Conservation (phyloP, 768 basidiomycete genomes). For the Trametes punicea region DNA sequence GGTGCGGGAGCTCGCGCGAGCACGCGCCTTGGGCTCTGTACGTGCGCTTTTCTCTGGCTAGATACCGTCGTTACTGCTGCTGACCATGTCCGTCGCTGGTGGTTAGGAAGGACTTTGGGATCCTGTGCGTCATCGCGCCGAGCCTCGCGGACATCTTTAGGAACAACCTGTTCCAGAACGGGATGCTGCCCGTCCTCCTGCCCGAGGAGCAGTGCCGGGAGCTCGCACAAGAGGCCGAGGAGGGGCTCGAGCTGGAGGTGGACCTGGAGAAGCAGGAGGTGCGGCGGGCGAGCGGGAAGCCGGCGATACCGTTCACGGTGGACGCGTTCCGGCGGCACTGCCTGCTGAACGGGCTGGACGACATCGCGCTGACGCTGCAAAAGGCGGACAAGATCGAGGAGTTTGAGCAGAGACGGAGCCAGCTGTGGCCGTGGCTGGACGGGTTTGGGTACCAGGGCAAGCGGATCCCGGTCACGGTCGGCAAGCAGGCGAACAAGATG, state of each 20-base stretch:
- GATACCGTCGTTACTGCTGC: background rate
- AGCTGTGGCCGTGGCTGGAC: constrained; percentile 93
- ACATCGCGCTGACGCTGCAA: constrained; percentile 92
- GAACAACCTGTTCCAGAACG: constrained; percentile 64
- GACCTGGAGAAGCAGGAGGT: constrained; percentile 60
- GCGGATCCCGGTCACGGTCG: constrained; percentile 57
- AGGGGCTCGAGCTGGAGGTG: constrained; percentile 51
- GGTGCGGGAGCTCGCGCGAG: constrained; percentile 60
- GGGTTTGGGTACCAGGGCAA: constrained; percentile 87
- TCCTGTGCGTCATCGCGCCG: constrained; percentile 56
- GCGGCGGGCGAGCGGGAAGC: constrained; percentile 61
- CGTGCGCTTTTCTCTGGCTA: constrained; percentile 19
- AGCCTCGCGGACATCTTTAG: constrained; percentile 64
- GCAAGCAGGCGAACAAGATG: constrained; percentile 47
- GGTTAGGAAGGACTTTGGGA: constrained; percentile 56
- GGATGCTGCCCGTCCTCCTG: constrained; percentile 55
- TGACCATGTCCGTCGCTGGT: background rate
- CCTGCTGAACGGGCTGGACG: constrained; percentile 93
- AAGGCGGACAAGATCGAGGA: constrained; percentile 63
- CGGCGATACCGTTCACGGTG: constrained; percentile 70
- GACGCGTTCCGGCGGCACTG: constrained; percentile 94
- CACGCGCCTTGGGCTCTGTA: constrained; percentile 58
- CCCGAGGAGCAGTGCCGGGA: constrained; percentile 45
- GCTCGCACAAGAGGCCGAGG: constrained; percentile 50
- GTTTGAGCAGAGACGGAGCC: constrained; percentile 78